phyloP scores from a whole-genome alignment of 257 asterid species.

The Sherardia arvensis region DNA sequence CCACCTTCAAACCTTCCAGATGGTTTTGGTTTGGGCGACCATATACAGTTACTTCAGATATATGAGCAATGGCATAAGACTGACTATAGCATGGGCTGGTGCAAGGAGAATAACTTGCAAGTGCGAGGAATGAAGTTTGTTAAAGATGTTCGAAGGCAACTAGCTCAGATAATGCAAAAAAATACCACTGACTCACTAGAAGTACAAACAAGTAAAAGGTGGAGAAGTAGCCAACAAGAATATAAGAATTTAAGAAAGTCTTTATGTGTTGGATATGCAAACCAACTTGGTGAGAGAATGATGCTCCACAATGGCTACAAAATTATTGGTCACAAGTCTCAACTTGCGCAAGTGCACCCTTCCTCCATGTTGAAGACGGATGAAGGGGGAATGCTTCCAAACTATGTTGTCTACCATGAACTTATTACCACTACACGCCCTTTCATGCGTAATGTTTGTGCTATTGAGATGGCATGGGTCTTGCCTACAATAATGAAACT shows the following conservation, averaged over 20 bases:
- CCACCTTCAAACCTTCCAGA: slow-evolving; percentile 78
- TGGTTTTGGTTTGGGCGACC: slow-evolving; percentile 95
- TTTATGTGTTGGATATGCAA: slow-evolving; percentile 73
- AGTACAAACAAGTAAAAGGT: slow-evolving; percentile 45
- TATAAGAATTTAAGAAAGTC: slow-evolving; percentile 74
- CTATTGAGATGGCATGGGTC: slow-evolving; percentile 77
- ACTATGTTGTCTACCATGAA: slow-evolving; percentile 74
- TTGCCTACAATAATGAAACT: slow-evolving; percentile 59
- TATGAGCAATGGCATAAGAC: slow-evolving; percentile 84
- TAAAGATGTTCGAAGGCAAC: slow-evolving; percentile 76
- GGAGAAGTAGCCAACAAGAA: slow-evolving; percentile 41
- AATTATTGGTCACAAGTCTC: slow-evolving; percentile 83
- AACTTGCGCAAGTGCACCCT: slow-evolving; percentile 92
- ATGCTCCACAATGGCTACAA: slow-evolving; percentile 83
- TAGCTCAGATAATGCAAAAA: slow-evolving; percentile 87
- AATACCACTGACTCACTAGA: slow-evolving; percentile 68
- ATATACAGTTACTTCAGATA: slow-evolving; percentile 83
- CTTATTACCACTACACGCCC: slow-evolving; percentile 75
- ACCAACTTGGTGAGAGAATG: slow-evolving; percentile 94
- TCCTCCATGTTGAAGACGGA: slow-evolving; percentile 68
- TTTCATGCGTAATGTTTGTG: slow-evolving; percentile 84
- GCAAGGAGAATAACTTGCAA: slow-evolving; percentile 85
- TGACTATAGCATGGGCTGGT: slow-evolving; percentile 58
- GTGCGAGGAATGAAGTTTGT: slow-evolving; percentile 92
- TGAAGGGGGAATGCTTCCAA: slow-evolving; percentile 82